Evolutionary conservation across 2,329 filamentous ascomycete genomes (phyloP).

Genomic region (Diaporthe capsici): DNA sequence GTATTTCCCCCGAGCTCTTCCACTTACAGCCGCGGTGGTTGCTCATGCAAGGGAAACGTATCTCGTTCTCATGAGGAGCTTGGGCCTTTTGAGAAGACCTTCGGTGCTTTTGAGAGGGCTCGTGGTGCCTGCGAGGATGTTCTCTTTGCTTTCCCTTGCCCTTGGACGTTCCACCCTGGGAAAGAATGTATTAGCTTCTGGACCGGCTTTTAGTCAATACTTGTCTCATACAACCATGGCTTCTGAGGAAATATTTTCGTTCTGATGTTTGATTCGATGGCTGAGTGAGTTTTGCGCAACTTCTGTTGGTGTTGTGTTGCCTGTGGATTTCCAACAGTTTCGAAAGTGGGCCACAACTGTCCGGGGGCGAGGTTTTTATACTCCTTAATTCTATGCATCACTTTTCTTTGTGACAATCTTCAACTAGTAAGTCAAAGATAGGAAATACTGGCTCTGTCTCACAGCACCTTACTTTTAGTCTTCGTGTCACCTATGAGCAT

Average conservation of each 20-base stretch:
- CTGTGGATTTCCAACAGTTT: not conserved
- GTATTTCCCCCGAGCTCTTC: not conserved
- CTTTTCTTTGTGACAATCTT: not conserved
- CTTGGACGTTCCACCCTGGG: too few relatives aligned
- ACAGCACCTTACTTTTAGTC: not conserved
- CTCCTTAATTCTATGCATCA: not conserved
- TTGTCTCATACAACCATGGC: not conserved
- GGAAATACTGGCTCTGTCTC: not conserved
- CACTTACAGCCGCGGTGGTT: not conserved
- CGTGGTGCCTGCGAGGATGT: too few relatives aligned
- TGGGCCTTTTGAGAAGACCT: too few relatives aligned
- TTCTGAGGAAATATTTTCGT: not conserved
- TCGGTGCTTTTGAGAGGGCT: too few relatives aligned
- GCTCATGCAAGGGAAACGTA: not conserved
- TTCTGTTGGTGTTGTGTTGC: not conserved
- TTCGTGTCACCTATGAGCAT: too few relatives aligned
- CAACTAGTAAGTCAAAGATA: fast-evolving
- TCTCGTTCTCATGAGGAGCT: too few relatives aligned
- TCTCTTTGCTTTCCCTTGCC: too few relatives aligned
- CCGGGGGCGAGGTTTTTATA: not conserved
- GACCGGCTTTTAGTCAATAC: not conserved
- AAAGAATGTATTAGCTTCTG: not conserved
- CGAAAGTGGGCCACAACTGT: not conserved
- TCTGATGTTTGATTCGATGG: not conserved
- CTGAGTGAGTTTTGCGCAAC: not conserved